phyloP scores from a whole-genome alignment of 352 stramenopile genomes.

The Globisporangium recalcitrans region DNA sequence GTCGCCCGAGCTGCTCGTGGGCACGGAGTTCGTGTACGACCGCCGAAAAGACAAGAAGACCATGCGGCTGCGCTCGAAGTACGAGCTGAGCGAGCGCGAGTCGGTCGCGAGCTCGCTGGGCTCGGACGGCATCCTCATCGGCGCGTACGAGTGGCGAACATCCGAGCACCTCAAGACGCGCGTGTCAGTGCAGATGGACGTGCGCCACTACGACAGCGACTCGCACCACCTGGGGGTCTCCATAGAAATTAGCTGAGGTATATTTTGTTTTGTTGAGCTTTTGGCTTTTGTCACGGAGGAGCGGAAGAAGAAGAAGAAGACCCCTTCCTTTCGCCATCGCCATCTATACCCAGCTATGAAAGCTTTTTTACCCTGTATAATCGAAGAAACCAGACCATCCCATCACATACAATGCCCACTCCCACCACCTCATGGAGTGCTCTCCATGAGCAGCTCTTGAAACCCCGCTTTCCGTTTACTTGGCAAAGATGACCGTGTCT shows the following conservation, averaged over 20 bases:
- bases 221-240: constrained; percentile 78
- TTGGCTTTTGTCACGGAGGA: background rate
- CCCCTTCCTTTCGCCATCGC: background rate
- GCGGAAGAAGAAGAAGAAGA: background rate
- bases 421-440: background rate
- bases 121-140: constrained; percentile 69
- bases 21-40: constrained; percentile 59
- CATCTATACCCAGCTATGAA: background rate
- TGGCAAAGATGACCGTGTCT: constrained; percentile 86
- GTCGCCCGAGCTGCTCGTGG: constrained; percentile 49
- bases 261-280: constrained; percentile 11
- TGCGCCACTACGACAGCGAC: constrained; percentile 81
- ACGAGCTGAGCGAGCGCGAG: constrained; percentile 42
- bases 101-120: constrained; percentile 54
- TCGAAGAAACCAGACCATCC: constrained; percentile 2
- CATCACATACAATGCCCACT: too few relatives aligned
- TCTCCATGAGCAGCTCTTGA: background rate
- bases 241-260: constrained; percentile 69
- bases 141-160: constrained; percentile 73
- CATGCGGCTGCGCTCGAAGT: constrained; percentile 51
- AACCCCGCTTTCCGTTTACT: constrained; percentile 25
- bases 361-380: constrained; percentile 6
- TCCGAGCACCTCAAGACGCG: constrained; percentile 71
- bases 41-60: constrained; percentile 64
- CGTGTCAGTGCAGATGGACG: constrained; percentile 71